Evolutionary conservation across 352 stramenopile genomes (phyloP), one percentile per base, ranked within the genome.

Genomic region (Nothophytophthora sp.): DNA sequence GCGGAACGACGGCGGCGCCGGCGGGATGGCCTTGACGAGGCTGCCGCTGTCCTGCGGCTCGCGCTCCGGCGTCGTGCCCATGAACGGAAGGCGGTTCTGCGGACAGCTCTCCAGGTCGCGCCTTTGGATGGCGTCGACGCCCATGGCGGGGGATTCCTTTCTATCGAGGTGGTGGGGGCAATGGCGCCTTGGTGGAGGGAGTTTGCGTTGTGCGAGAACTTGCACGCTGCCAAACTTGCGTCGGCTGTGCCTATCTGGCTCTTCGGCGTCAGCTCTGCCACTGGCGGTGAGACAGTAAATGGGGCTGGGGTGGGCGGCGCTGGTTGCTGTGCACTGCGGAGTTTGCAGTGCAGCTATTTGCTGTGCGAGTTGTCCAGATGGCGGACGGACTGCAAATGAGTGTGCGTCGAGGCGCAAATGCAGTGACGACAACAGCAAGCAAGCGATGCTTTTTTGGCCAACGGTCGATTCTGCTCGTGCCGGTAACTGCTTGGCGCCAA

Each of bases 1-100:
- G 42, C 56, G 56, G 42, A 70, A 74, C 12, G 64, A 68, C 16
- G 46, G 55, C 28, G 60, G 53, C 18, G 64, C 54, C 23, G 54
- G 55, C 29, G 64, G 32, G 16, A 70, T 48, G 19, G 32, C 20
- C 23, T 59, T 64, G 33, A 44, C 24, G 47, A 23, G 42, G 32
- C 35, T 45, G 18, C 10, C 24, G 28, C 29, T 49, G 22, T 65
- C 60, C 12, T 64, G 48, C 10, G 60, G 55, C 33, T 62, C 45
- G 24, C 28, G 38, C 12, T 51, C 10, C 20, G 27, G 19, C 32
- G 42, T 34, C 28, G 9, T 8, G 16, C 44, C 37, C 22, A 51
- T 12, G 20, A 11, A 27, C 16, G 44, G 20, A 29, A 55, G 37
- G 37, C 55, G 54, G 16, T 40, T 23, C 19, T 13, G 57, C 9